phyloP scores from a whole-genome alignment of 140 eudicot genomes.

The Ambrosia hybrid region DNA sequence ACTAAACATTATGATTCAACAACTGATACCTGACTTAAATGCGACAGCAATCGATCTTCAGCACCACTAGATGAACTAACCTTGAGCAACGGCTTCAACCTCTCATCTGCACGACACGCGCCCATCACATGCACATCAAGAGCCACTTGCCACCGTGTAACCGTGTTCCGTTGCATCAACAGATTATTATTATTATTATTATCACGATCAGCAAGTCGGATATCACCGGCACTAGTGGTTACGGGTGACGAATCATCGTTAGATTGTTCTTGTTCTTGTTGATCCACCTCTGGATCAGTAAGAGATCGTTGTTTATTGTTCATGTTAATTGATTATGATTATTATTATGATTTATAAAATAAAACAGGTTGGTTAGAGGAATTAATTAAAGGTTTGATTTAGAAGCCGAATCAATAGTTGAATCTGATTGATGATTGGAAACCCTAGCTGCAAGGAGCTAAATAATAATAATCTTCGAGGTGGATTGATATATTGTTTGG shows the following conservation, averaged over 20 bases:
- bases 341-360: too few relatives aligned
- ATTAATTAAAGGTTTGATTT: neutral
- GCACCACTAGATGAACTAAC: conserved; percentile 55
- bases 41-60: conserved; percentile 74
- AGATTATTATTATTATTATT: conserved; percentile 31
- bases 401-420: neutral
- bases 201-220: neutral
- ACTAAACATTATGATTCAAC: neutral
- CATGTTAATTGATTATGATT: conserved; percentile 32
- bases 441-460: conserved; percentile 24
- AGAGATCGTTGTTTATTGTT: conserved; percentile 40
- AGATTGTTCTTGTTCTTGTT: neutral
- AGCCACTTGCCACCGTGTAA: conserved; percentile 67
- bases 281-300: conserved; percentile 29
- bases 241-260: conserved; percentile 22
- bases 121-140: conserved; percentile 90
- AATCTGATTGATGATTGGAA: conserved; percentile 10
- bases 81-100: conserved; percentile 83
- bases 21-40: conserved; percentile 63
- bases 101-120: conserved; percentile 93
- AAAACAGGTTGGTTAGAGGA: neutral
- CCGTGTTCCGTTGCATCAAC: conserved; percentile 49
- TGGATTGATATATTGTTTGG: neutral
- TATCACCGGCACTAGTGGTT: neutral
- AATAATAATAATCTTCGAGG: too few relatives aligned